Percentiles rank a stretch among this genome's conserved stretches.
Conservation (phyloP, 805 yeast genomes). For the Barnettozyma pratensis region DNA sequence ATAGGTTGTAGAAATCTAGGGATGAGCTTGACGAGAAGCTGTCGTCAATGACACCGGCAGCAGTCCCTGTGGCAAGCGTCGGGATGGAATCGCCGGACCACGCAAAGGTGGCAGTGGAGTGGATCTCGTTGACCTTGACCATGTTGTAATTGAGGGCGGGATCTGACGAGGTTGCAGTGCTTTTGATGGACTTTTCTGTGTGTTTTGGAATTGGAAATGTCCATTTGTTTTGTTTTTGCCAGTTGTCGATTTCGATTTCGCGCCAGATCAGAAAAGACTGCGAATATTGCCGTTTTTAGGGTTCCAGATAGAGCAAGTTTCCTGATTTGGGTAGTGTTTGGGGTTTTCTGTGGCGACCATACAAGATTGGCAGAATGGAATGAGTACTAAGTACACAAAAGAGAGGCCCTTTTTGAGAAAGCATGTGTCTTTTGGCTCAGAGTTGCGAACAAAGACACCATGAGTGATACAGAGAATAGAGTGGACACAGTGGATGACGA, state of each 20-base stretch:
- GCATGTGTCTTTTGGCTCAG: not conserved
- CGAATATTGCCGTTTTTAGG: not conserved
- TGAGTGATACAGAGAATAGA: constrained; percentile 9
- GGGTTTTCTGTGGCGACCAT: not conserved
- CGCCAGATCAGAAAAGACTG: not conserved
- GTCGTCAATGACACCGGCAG: constrained; percentile 93
- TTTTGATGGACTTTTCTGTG: not conserved
- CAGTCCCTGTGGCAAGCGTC: constrained; percentile 80
- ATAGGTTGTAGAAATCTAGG: constrained; percentile 75
- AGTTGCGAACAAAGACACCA: not conserved
- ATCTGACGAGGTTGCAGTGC: not conserved
- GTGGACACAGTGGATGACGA: constrained; percentile 37
- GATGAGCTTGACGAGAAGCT: constrained; percentile 74
- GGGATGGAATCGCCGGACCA: constrained; percentile 84
- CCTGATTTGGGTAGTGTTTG: not conserved
- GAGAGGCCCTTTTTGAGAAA: too few relatives aligned
- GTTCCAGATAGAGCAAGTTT: not conserved
- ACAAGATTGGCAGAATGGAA: too few relatives aligned
- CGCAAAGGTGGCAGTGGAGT: constrained; percentile 89
- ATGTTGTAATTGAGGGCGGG: constrained; percentile 21
- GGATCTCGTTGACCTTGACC: constrained; percentile 82
- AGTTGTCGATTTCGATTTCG: constrained; percentile 1
- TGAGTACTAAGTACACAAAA: too few relatives aligned
- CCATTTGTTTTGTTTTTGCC: constrained; percentile 3
- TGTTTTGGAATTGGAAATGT: not conserved